These are phyloP conservation scores for Diutina neorugosa DNA, from an alignment of 1,139 yeast species.

Conservation along the genomic window DNA sequence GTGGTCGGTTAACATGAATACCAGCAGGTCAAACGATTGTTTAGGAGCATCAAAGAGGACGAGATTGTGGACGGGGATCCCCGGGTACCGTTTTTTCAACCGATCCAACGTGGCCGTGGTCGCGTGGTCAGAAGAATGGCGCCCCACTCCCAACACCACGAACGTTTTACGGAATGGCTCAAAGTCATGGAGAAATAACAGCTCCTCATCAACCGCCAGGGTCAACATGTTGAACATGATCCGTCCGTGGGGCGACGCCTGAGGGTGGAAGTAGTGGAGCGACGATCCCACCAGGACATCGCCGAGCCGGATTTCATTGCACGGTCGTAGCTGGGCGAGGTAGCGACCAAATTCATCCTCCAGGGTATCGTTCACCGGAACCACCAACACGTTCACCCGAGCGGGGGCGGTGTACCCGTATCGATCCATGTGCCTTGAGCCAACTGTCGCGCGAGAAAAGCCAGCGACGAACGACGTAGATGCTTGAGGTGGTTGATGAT, in stretches of 20 bases:
- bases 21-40: slow-evolving; percentile 8
- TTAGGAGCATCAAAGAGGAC: slow-evolving; percentile 47
- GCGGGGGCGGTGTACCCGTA: slow-evolving; percentile 32
- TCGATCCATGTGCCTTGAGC: background rate
- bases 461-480: background rate
- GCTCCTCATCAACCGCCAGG: slow-evolving; percentile 40
- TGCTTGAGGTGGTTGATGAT: too few relatives aligned
- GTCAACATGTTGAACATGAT: slow-evolving; percentile 45
- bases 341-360: slow-evolving; percentile 35
- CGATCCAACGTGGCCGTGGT: slow-evolving; percentile 13
- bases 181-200: slow-evolving; percentile 64
- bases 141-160: slow-evolving; percentile 52
- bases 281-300: slow-evolving; percentile 62
- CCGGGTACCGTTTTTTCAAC: slow-evolving; percentile 30
- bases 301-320: slow-evolving; percentile 53
- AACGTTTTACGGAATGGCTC: slow-evolving; percentile 80
- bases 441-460: background rate
- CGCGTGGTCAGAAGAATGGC: slow-evolving; percentile 21
- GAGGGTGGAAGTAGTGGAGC: slow-evolving; percentile 61
- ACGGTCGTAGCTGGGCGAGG: slow-evolving; percentile 32
- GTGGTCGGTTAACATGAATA: background rate
- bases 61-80: slow-evolving; percentile 51
- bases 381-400: slow-evolving; percentile 51
- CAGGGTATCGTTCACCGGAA: slow-evolving; percentile 55
- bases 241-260: slow-evolving; percentile 69